Evolutionary conservation across 1,284 basidiomycete species (phyloP), one percentile per base, ranked within the genome.

Genomic region (Fomitopsis betulina): DNA sequence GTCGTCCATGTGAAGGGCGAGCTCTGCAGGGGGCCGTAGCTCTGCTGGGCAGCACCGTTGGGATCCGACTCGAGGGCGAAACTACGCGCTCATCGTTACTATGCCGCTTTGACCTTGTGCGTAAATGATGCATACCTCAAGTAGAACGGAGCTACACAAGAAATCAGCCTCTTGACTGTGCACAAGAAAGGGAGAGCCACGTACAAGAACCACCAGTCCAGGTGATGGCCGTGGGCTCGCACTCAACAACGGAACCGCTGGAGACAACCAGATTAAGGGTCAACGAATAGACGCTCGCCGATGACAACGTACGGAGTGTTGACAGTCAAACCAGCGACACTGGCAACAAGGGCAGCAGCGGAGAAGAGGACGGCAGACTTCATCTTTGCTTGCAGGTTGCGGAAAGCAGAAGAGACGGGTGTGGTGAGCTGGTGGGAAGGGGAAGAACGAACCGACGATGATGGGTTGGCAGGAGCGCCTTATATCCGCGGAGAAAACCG

Each of bases 281-380:
- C 5, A 12, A 30, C 30, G 2, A 27, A 12, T 23, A 35, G 54
- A 25, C 27, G 43, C 33, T 35, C 40, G 53, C 35, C 21, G 15
- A 21, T 4, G 37, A 12, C 27, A 0, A 63, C 71, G 58, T 59
- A 72, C 71, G 70, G 71, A 55, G 71, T 72, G 67, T 69, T 68
- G 63, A 72, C 64, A 54, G 40, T 57, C 58, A 67, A 58, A 30
- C 35, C 67, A 54, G 58, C 37, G 55, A 61, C 67, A 54, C 58
- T 59, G 21, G 60, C 63, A 52, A 59, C 63, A 54, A 66, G 49
- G 60, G 63, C 60, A 45, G 66, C 68, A 56, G 58, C 57, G 42
- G 67, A 47, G 58, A 68, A 49, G 59, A 70, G 58, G 58, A 64
- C 54, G 55, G 64, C 39, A 51, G 63, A 62, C 65, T 66, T 65